Conservation (phyloP, 495 filamentous ascomycete genomes). For the Xylaria intraflava region DNA sequence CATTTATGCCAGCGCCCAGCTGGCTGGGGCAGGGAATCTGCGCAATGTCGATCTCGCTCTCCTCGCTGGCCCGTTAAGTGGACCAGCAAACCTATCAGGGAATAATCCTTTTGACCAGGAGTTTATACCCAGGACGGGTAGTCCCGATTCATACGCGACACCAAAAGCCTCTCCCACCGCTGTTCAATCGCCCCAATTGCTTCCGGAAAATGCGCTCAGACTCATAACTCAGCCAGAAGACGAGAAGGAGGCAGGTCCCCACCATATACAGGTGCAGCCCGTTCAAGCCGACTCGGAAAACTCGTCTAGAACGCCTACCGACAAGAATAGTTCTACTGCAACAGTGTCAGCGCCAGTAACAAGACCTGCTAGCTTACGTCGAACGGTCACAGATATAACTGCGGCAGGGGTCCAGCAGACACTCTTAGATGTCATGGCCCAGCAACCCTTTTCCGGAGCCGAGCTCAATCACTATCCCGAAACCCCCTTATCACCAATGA, state of each 20-base stretch:
- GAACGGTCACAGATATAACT: constrained; percentile 79
- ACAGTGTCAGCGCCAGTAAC: constrained; percentile 49
- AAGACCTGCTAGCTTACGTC: constrained; percentile 67
- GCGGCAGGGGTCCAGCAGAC: constrained; percentile 67
- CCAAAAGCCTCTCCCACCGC: constrained; percentile 32
- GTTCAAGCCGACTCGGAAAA: constrained; percentile 37
- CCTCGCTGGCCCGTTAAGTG: constrained; percentile 59
- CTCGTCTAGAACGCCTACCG: constrained; percentile 51
- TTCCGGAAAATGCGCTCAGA: constrained; percentile 3
- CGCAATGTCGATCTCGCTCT: constrained; percentile 36
- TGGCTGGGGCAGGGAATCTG: constrained; percentile 54
- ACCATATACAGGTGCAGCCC: constrained; percentile 8
- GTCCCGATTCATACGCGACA: constrained; percentile 43
- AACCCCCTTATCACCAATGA: constrained; percentile 32
- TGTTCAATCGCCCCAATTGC: constrained; percentile 4
- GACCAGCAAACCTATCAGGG: constrained; percentile 59
- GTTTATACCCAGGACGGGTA: constrained; percentile 52
- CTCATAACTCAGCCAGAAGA: constrained; percentile 4
- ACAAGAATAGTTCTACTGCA: constrained; percentile 47
- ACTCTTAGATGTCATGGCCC: constrained; percentile 81
- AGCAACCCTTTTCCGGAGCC: constrained; percentile 66
- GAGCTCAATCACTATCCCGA: constrained; percentile 43
- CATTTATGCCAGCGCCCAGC: constrained; percentile 74
- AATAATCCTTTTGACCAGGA: constrained; percentile 77
- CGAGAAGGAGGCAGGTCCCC: constrained; percentile 1